Evolutionary conservation across 2,329 filamentous ascomycete genomes (phyloP), one percentile per base, ranked within the genome.

Genomic region (Fusarium miscanthi): DNA sequence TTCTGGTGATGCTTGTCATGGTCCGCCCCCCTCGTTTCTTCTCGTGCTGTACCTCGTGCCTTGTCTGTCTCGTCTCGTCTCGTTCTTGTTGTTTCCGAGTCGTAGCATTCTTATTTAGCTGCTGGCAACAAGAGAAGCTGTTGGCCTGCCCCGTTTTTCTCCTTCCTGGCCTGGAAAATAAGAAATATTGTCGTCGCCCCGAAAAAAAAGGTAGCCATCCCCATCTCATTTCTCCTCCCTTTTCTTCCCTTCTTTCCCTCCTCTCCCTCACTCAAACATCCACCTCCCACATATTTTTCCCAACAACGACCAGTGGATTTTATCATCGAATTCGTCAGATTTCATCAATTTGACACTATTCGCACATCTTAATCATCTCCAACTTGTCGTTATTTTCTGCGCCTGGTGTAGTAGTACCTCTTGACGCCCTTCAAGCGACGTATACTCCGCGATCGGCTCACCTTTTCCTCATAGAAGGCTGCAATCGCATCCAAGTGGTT

Each of bases 181-280:
- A 84, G 82, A 82, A 82, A 82, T 80, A 76, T 81, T 81, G 80
- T 81, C 81, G 72, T 76, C 76, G 80, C 79, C 79, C 82, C 65
- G 74, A 83, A 86, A 77, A 84, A 86, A 85, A 85, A 82, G 81
- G 84, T 84, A 86, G 83, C 83, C 84, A 86, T 87, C 85, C 84
- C 85, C 84, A 82, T 81, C 73, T 75, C 75, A 70, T 75, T 67
- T 76, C 65, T 72, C 73, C 68, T 75, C 70, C 74, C 68, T 64
- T 72, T 75, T 77, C 71, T 46, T 64, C 59, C 49, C 68, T 65
- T 67, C 52, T 65, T 69, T 51, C 69, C 70, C 67, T 69, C 64
- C 69, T 64, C 70, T 71, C 70, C 58, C 66, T 73, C 66, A 67
- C 66, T 65, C 64, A 75, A 74, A 73, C 75, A 69, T 76, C 69